These are phyloP conservation scores for Nakazawaea siamensis DNA, from an alignment of 805 yeast species.

Conservation along the genomic window DNA sequence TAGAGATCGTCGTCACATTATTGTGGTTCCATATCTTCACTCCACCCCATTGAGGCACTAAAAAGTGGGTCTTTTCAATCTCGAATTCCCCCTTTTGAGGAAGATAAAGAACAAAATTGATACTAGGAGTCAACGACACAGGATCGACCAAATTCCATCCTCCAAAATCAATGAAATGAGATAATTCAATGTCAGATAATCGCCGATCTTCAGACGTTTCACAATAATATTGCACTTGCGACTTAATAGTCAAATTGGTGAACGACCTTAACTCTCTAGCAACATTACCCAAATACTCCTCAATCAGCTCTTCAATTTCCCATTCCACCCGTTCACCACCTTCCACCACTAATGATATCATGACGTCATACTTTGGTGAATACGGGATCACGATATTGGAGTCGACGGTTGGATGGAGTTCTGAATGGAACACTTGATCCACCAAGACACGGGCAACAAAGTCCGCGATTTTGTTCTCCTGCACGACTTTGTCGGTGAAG, in stretches of 20 bases:
- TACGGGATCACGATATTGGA: conserved; percentile 26
- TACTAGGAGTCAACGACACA: conserved; percentile 49
- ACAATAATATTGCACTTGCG: conserved; percentile 71
- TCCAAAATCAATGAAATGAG: conserved; percentile 76
- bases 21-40: conserved; percentile 41
- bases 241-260: conserved; percentile 67
- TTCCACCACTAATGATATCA: conserved; percentile 68
- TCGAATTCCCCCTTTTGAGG: conserved; percentile 50
- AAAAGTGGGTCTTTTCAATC: conserved; percentile 40
- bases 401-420: conserved; percentile 19
- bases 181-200: conserved; percentile 44
- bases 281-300: conserved; percentile 46
- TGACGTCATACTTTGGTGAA: conserved; percentile 64
- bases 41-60: conserved; percentile 92
- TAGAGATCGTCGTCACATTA: conserved; percentile 22
- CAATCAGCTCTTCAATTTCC: conserved; percentile 56
- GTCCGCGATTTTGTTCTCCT: conserved; percentile 23
- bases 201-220: conserved; percentile 19
- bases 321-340: conserved; percentile 60
- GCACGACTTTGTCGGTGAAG: conserved; percentile 20
- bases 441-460: conserved; percentile 28
- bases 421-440: conserved; percentile 30
- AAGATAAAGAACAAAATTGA: conserved; percentile 62
- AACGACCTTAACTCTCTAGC: conserved; percentile 41
- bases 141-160: conserved; percentile 62